Evolutionary conservation across 805 yeast genomes (phyloP).

Genomic region (Pichia scutulata): DNA sequence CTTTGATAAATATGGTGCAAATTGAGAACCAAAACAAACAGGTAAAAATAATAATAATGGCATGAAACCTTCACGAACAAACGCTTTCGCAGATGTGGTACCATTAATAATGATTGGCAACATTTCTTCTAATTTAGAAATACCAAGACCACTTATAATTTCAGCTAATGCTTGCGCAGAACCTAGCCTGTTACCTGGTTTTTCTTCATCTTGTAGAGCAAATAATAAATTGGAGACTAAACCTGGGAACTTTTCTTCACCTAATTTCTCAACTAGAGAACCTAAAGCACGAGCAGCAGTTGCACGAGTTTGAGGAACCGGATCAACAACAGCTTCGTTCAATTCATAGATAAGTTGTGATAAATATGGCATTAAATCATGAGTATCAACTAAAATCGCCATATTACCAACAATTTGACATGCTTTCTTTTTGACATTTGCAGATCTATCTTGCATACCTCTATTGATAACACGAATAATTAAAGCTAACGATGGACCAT

Average conservation of each 20-base stretch:
- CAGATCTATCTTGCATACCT: constrained; percentile 94
- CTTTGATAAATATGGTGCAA: constrained; percentile 78
- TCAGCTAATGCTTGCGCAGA: constrained; percentile 96
- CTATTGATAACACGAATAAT: constrained; percentile 91
- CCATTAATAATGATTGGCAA: constrained; percentile 71
- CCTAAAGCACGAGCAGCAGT: constrained; percentile 97
- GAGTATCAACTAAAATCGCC: constrained; percentile 90
- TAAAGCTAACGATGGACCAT: constrained; percentile 94
- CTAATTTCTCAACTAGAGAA: constrained; percentile 89
- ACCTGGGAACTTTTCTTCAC: constrained; percentile 92
- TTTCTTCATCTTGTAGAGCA: constrained; percentile 67
- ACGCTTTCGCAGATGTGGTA: constrained; percentile 57
- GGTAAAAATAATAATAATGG: constrained; percentile 86
- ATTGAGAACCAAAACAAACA: constrained; percentile 86
- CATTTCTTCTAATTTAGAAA: constrained; percentile 78
- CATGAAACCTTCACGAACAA: constrained; percentile 86
- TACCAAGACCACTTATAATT: constrained; percentile 87
- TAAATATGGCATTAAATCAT: constrained; percentile 79
- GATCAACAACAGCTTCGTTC: constrained; percentile 95
- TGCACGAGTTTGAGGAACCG: constrained; percentile 94
- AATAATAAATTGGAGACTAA: constrained; percentile 73
- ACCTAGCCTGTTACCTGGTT: constrained; percentile 89
- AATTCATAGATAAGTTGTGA: constrained; percentile 70
- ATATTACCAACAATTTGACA: constrained; percentile 98
- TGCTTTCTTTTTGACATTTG: constrained; percentile 83